These are phyloP conservation scores for Theobroma cacao DNA, from an alignment of 345 rosid species.

Conservation along the genomic window DNA sequence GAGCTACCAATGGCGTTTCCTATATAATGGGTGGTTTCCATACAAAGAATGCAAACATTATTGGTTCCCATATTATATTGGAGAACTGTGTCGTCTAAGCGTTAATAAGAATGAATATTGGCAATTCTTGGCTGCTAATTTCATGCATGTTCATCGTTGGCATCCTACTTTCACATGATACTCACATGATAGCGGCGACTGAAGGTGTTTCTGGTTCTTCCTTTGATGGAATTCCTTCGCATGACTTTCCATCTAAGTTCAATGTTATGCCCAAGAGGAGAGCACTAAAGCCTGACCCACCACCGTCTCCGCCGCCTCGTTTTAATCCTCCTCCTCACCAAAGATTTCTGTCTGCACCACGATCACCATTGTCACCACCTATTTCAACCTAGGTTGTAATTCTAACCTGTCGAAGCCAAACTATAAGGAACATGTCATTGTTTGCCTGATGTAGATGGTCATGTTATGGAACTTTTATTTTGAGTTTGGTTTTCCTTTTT, in stretches of 20 bases:
- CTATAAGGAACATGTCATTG: not conserved
- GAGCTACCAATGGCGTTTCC: not conserved
- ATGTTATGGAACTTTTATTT: not conserved
- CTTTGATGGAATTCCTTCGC: not conserved
- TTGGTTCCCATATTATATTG: not conserved
- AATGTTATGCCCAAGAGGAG: not conserved
- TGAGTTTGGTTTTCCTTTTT: not conserved
- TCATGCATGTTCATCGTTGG: not conserved
- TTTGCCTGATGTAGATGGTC: not conserved
- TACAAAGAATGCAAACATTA: too few species aligned
- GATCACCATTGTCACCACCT: not conserved
- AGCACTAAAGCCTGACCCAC: not conserved
- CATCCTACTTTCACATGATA: not conserved
- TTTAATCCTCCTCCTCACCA: not conserved
- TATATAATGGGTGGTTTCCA: not conserved
- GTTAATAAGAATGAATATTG: not conserved
- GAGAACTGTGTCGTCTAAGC: not conserved
- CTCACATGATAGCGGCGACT: not conserved
- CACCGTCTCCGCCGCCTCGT: not conserved
- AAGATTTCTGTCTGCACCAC: not conserved
- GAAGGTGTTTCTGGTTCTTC: not conserved
- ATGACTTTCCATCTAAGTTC: not conserved
- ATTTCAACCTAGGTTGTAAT: not conserved
- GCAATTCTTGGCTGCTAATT: not conserved
- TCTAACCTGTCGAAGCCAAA: not conserved